These are phyloP conservation scores for Colletotrichum higginsianum DNA, from an alignment of 2,329 filamentous ascomycete species.

Conservation along the genomic window DNA sequence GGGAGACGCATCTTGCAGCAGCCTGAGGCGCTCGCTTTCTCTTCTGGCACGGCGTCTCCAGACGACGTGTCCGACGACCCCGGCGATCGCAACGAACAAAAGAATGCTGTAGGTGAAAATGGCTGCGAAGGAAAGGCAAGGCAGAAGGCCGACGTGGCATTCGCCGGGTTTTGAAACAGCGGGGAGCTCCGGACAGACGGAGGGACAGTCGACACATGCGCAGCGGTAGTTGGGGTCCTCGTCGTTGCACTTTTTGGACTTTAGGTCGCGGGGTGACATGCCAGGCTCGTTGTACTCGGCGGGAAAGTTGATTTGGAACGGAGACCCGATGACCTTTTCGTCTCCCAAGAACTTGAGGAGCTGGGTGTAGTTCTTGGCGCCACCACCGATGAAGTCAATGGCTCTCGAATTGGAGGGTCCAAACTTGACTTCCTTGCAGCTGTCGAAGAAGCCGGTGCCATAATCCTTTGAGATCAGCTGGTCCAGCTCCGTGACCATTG, in stretches of 20 bases:
- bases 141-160: conserved; percentile 89
- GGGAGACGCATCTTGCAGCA: conserved; percentile 86
- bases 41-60: conserved; percentile 81
- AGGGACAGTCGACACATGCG: conserved; percentile 93
- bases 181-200: conserved; percentile 86
- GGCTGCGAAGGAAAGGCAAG: conserved; percentile 93
- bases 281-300: conserved; percentile 71
- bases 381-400: conserved; percentile 96
- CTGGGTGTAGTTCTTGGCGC: conserved; percentile 89
- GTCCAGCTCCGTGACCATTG: conserved; percentile 85
- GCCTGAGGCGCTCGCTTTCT: conserved; percentile 85
- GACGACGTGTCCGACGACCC: conserved; percentile 80
- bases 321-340: conserved; percentile 91
- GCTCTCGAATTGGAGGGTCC: conserved; percentile 93
- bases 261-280: conserved; percentile 82
- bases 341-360: conserved; percentile 94
- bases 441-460: conserved; percentile 91
- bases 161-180: conserved; percentile 77
- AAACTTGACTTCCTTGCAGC: conserved; percentile 99
- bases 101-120: conserved; percentile 88
- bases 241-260: conserved; percentile 90
- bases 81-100: conserved; percentile 76
- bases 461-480: conserved; percentile 90
- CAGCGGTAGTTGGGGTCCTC: conserved; percentile 89
- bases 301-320: conserved; percentile 98